A percentile compares a stretch with the other conserved stretches of the same genome.
These are phyloP conservation scores for Cucurbita argyrosperma DNA, from an alignment of 306 rosid genomes.

Conservation along the genomic window DNA sequence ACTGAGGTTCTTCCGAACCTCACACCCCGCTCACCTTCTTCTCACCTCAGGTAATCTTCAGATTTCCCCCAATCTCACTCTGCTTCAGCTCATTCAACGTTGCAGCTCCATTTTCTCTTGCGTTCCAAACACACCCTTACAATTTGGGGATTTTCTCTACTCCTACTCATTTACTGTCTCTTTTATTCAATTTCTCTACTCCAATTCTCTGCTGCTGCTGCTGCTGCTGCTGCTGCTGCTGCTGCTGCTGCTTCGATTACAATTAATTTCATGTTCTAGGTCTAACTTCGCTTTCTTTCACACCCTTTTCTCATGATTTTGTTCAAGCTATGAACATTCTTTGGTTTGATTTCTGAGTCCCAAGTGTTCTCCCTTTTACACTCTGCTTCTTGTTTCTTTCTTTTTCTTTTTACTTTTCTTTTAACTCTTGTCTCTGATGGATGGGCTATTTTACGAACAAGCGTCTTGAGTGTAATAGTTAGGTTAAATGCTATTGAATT, in stretches of 20 bases:
- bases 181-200: neutral
- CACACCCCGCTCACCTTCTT: neutral
- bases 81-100: neutral
- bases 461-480: neutral
- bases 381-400: neutral
- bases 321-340: neutral
- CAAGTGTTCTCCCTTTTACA: neutral
- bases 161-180: neutral
- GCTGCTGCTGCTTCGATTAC: neutral
- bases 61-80: slow-evolving; percentile 5
- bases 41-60: neutral
- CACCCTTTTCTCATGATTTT: neutral
- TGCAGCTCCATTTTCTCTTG: neutral
- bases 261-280: neutral
- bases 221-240: neutral
- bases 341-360: neutral
- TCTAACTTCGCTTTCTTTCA: neutral
- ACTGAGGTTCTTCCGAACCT: neutral
- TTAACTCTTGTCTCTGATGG: neutral
- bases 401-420: too few species aligned
- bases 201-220: neutral
- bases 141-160: neutral
- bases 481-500: neutral
- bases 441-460: neutral
- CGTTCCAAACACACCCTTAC: neutral